Base-by-base conservation (phyloP, 2,329 filamentous ascomycete species). In the Colletotrichum sp. region DNA sequence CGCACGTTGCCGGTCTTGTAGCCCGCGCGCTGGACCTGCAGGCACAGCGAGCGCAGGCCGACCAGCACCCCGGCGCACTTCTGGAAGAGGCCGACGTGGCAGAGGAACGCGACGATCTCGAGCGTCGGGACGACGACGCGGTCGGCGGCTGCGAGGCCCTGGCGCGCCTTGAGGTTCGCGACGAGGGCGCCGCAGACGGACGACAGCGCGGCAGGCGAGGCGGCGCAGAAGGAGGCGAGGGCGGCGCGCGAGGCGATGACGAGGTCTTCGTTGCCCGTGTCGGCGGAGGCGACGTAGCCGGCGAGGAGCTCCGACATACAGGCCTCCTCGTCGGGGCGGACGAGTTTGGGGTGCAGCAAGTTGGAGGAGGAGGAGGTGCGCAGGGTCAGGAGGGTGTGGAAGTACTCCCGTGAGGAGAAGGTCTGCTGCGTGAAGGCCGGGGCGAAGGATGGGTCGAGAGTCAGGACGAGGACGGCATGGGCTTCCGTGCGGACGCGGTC, bases 1-100 rank as follows among this genome's bases (percentile, higher is more conserved):
- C 93, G 91, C 59, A 98, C 91, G 82, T 95, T 97, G 25, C 93
- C 92, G 1, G 94, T 94, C 85, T 96, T 96, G 86, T 94, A 96
- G 78, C 96, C 94, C 1, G 94, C 90, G 83, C 93, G 95, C 81
- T 98, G 95, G 6, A 94, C 91, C 44, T 92, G 87, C 8, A 92
- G 87, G 75, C 96, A 95, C 5, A 98, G 85, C 8, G 84, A 88
- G 76, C 91, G 91, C 81, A 88, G 82, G 77, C 88, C 85, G 19
- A 87, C 80, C 78, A 78, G 1, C 44, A 22, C 44, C 44, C 2
- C n/a, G 2, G 3, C n/a, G 44, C 83, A 86, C 30, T 79, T 83
- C 82, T 85, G 86, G 78, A 90, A 87, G 67, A 89, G 82, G 13
- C 85, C 89, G 61, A 87, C 89, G 85, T 96, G 92, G 82, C 98